These are phyloP conservation scores for Ambispora gerdemannii DNA, from an alignment of 192 early-diverging fungal genomes.

Conservation along the genomic window DNA sequence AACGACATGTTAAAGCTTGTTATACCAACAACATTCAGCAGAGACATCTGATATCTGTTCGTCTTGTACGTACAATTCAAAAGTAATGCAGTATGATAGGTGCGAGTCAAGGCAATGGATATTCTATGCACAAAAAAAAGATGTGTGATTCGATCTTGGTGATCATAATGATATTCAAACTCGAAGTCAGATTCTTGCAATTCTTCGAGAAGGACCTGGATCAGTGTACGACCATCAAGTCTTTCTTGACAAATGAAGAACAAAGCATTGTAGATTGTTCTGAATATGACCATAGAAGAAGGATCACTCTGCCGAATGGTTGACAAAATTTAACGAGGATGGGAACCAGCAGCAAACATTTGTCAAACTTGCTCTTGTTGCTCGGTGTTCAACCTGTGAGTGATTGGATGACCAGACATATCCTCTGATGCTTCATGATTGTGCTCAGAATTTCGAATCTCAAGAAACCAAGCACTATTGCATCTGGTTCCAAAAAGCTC, in stretches of 20 bases:
- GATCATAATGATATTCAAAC: background rate
- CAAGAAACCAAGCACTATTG: background rate
- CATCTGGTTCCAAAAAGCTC: background rate
- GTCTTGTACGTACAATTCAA: background rate
- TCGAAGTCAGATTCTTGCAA: background rate
- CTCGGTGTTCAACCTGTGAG: background rate
- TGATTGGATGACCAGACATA: conserved; percentile 5
- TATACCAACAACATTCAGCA: no score
- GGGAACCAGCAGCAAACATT: background rate
- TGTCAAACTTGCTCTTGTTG: background rate
- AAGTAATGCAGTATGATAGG: background rate
- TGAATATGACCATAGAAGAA: no score
- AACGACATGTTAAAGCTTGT: no score
- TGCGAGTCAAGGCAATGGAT: no score
- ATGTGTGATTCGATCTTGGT: background rate
- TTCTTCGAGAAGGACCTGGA: background rate
- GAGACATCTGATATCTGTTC: no score
- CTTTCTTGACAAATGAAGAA: no score
- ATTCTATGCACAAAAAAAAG: background rate
- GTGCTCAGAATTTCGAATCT: background rate
- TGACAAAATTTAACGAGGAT: no score
- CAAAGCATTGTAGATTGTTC: no score
- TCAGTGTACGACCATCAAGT: no score
- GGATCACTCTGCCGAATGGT: no score
- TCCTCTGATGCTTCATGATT: conserved; percentile 1